Conservation (phyloP, 2,329 filamentous ascomycete genomes). For the Berkeleyomyces basicola region DNA sequence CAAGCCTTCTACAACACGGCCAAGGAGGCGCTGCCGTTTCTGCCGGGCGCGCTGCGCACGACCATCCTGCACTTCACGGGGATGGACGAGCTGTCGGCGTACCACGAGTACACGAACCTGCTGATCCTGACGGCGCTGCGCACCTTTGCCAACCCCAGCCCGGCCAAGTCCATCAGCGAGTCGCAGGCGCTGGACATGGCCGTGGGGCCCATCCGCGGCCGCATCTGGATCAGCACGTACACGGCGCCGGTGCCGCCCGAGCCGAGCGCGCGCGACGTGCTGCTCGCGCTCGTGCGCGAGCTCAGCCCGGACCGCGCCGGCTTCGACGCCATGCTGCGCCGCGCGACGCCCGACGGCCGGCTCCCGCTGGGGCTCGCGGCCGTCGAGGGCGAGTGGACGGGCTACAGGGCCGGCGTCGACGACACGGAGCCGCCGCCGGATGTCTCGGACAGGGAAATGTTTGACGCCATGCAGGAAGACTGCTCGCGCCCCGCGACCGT, state of each 20-base stretch:
- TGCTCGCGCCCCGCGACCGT: slow-evolving; percentile 45
- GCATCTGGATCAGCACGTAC: slow-evolving; percentile 65
- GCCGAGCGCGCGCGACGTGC: slow-evolving; percentile 36
- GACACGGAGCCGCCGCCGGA: slow-evolving; percentile 34
- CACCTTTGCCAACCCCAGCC: slow-evolving; percentile 30
- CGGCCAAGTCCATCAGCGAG: slow-evolving; percentile 36
- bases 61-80: slow-evolving; percentile 47
- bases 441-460: slow-evolving; percentile 48
- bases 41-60: slow-evolving; percentile 47
- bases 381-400: slow-evolving; percentile 62
- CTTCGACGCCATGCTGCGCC: slow-evolving; percentile 15
- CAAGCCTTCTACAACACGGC: background rate
- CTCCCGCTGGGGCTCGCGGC: slow-evolving; percentile 29
- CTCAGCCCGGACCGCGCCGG: slow-evolving; percentile 19
- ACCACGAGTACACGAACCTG: slow-evolving; percentile 64
- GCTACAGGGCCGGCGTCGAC: slow-evolving; percentile 41
- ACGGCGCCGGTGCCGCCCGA: slow-evolving; percentile 43
- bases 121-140: slow-evolving; percentile 58
- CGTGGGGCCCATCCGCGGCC: slow-evolving; percentile 56
- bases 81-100: slow-evolving; percentile 51
- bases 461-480: slow-evolving; percentile 49
- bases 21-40: background rate
- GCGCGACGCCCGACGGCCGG: slow-evolving; percentile 20
- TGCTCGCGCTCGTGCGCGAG: slow-evolving; percentile 41
- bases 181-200: slow-evolving; percentile 46